Evolutionary conservation across 257 asterid species (phyloP).

Genomic region (Solanum paucissectum): DNA sequence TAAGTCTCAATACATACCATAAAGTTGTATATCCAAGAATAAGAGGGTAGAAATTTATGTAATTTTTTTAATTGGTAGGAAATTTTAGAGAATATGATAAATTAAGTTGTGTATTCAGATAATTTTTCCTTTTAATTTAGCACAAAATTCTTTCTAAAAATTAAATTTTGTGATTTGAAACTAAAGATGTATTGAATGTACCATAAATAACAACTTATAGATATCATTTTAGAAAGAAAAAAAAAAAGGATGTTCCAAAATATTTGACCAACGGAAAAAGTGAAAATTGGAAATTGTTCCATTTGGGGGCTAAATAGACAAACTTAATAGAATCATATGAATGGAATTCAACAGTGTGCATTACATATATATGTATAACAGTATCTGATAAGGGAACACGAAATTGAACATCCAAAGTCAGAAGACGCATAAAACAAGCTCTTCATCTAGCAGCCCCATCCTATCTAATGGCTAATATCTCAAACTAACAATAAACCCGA

Average conservation of each 20-base stretch:
- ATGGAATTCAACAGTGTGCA: not conserved
- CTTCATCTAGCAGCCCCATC: not conserved
- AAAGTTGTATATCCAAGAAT: too few species aligned
- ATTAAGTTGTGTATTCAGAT: too few species aligned
- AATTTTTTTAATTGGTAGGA: too few species aligned
- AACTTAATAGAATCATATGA: not conserved
- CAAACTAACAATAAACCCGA: not conserved
- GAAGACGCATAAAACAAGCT: not conserved
- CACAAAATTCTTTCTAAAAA: too few species aligned
- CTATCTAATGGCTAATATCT: not conserved
- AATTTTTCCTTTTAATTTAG: too few species aligned
- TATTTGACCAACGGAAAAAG: not conserved
- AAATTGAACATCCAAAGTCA: not conserved
- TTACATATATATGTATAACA: not conserved
- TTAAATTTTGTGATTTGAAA: too few species aligned
- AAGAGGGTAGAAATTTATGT: too few species aligned
- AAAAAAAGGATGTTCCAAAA: not conserved
- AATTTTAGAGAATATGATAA: too few species aligned
- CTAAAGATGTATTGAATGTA: too few species aligned
- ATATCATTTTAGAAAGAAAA: too few species aligned
- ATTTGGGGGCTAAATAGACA: not conserved
- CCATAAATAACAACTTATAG: too few species aligned
- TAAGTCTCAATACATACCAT: too few species aligned
- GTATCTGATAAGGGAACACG: not conserved
- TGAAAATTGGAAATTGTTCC: not conserved